A percentile compares a stretch with the other conserved stretches of the same genome.
Conservation (phyloP, 768 basidiomycete genomes). For the Boletus patriciae region DNA sequence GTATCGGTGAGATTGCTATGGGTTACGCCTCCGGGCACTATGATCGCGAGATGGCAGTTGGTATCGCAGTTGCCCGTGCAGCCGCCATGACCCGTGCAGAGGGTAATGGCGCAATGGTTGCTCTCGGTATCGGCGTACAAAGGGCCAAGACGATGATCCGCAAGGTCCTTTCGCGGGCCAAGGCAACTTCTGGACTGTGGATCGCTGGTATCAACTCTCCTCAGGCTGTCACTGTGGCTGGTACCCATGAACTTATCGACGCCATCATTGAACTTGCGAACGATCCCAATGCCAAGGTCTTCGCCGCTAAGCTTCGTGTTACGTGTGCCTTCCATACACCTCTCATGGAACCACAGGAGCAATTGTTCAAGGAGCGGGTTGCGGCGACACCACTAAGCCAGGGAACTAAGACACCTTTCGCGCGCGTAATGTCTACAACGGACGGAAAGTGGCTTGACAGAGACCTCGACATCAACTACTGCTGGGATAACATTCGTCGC, state of each 20-base stretch:
- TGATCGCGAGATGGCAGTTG: conserved; percentile 35
- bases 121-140: conserved; percentile 35
- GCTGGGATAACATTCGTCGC: conserved; percentile 38
- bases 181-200: conserved; percentile 31
- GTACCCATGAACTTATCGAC: conserved; percentile 33
- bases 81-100: conserved; percentile 37
- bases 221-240: conserved; percentile 38
- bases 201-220: conserved; percentile 39
- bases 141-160: conserved; percentile 35
- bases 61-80: conserved; percentile 37
- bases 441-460: conserved; percentile 36
- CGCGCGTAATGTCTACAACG: conserved; percentile 37
- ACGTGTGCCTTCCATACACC: conserved; percentile 37
- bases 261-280: conserved; percentile 28
- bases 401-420: conserved; percentile 21
- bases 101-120: conserved; percentile 38
- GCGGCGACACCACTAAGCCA: conserved; percentile 16
- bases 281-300: conserved; percentile 28
- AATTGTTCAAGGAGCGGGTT: conserved; percentile 29
- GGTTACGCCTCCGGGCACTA: conserved; percentile 39
- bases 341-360: conserved; percentile 37
- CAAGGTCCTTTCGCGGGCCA: conserved; percentile 31
- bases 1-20: conserved; percentile 39
- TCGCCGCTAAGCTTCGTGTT: conserved; percentile 32
- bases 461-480: conserved; percentile 30